Evolutionary conservation across 305 asterid species (phyloP), one percentile per base, ranked within the genome.

Genomic region (Fraxinus ornus): DNA sequence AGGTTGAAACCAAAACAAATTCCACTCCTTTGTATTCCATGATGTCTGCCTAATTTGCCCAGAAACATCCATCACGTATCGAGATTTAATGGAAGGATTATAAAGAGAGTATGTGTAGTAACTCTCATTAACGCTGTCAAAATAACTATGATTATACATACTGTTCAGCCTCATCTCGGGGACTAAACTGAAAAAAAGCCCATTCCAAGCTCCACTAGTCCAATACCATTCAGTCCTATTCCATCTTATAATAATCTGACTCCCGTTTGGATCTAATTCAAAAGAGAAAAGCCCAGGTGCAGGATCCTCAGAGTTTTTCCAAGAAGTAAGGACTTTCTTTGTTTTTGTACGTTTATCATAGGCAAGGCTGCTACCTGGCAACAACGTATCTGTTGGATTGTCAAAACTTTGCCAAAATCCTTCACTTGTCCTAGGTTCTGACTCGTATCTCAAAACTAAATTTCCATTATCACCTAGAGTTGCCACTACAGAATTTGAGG

Each of bases 181-280:
- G 8, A 92, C 90, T 33, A n/a, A n/a, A 75, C 92, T 91, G 85
- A 92, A 93, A 78, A 85, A 86, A 0, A 4, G 84, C 28, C 86
- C 91, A 75, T 91, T 85, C 97, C 97, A 93, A 8, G 87, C 1
- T 52, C 98, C 97, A 79, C 94, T 92, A 2, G 82, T 76, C 89
- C 91, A 87, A 28, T 86, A 86, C 78, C 41, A 22, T 62, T 10
- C 81, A 22, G 68, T 81, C 79, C 80, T 4, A 26, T 87, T 85
- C 89, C 88, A 83, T 77, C 68, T 87, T 19, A 89, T 75, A 49
- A 88, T 32, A 60, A 84, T 80, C 75, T 85, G 89, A 1, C 41
- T 72, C 55, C 73, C 79, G 7, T 52, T 79, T 0, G 88, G 89
- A 78, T 90, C 92, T 30, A 88, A 83, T 85, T 86, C 89, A 5